These are phyloP conservation scores for Crithidia sp. DNA, from an alignment of 208 protist species.

Conservation along the genomic window DNA sequence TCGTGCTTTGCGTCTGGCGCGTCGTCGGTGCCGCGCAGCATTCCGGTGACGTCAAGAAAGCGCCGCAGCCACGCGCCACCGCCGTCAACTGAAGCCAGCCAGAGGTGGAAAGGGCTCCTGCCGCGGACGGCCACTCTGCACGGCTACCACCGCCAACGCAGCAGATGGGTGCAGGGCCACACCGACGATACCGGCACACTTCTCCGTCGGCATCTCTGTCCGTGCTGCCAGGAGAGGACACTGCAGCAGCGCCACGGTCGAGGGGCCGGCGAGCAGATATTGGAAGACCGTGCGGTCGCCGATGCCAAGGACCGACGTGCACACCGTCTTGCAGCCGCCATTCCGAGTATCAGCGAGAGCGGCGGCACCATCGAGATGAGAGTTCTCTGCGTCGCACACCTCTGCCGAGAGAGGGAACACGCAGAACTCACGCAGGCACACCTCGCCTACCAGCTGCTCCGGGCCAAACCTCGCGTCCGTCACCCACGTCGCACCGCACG, in stretches of 20 bases:
- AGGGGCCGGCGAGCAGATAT: conserved; percentile 39
- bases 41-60: conserved; percentile 22
- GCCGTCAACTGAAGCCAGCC: conserved; percentile 35
- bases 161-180: conserved; percentile 69
- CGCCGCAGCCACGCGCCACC: conserved; percentile 16
- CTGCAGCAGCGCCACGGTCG: conserved; percentile 48
- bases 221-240: conserved; percentile 42
- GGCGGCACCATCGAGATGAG: neutral
- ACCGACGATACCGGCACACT: conserved; percentile 42
- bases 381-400: neutral
- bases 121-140: conserved; percentile 40
- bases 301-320: conserved; percentile 48
- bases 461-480: conserved; percentile 18
- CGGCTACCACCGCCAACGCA: conserved; percentile 46
- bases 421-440: conserved; percentile 23
- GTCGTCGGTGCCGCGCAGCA: conserved; percentile 1
- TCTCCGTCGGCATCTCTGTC: conserved; percentile 29
- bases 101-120: conserved; percentile 54
- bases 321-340: neutral
- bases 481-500: neutral
- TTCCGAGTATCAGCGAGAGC: neutral
- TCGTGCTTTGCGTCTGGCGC: neutral
- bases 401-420: conserved; percentile 19
- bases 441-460: conserved; percentile 16
- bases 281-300: conserved; percentile 45